These are phyloP conservation scores for Lepiota brunneoincarnata DNA, from an alignment of 768 basidiomycete genomes.

Conservation along the genomic window DNA sequence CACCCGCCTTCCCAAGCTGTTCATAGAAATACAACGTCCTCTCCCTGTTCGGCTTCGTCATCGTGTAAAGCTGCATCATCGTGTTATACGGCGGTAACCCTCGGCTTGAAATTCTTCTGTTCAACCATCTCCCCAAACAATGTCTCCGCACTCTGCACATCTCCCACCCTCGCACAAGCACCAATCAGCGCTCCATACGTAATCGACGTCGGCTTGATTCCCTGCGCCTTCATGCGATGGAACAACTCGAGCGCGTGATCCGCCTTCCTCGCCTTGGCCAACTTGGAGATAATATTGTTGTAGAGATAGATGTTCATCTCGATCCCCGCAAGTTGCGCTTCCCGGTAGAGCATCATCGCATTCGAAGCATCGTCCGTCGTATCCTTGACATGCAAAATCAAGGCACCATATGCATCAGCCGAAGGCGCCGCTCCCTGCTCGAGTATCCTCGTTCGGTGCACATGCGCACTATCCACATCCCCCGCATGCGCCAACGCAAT, in stretches of 20 bases:
- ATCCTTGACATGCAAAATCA: constrained; percentile 85
- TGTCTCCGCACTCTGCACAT: constrained; percentile 73
- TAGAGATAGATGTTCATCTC: constrained; percentile 84
- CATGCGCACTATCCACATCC: constrained; percentile 74
- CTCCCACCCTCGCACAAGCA: constrained; percentile 92
- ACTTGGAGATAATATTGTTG: constrained; percentile 96
- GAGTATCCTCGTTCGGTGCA: constrained; percentile 76
- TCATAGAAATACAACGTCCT: constrained; percentile 76
- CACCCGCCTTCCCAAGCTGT: constrained; percentile 53
- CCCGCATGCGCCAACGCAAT: constrained; percentile 82
- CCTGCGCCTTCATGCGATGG: constrained; percentile 73
- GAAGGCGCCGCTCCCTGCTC: constrained; percentile 75
- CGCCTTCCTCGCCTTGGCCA: constrained; percentile 92
- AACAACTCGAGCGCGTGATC: constrained; percentile 88
- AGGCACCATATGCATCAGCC: constrained; percentile 88
- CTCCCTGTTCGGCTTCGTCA: constrained; percentile 83
- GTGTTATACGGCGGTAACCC: constrained; percentile 96
- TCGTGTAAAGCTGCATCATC: constrained; percentile 96
- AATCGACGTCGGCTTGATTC: constrained; percentile 72
- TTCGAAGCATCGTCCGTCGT: constrained; percentile 95
- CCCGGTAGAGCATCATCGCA: constrained; percentile 80
- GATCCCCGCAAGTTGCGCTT: constrained; percentile 69
- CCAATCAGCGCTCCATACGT: constrained; percentile 94
- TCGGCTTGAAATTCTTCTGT: constrained; percentile 73
- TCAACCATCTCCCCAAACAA: constrained; percentile 84